A percentile compares a stretch with the other conserved stretches of the same genome.
These are phyloP conservation scores for Allium fistulosum DNA, from an alignment of 106 monocot genomes.

Conservation along the genomic window DNA sequence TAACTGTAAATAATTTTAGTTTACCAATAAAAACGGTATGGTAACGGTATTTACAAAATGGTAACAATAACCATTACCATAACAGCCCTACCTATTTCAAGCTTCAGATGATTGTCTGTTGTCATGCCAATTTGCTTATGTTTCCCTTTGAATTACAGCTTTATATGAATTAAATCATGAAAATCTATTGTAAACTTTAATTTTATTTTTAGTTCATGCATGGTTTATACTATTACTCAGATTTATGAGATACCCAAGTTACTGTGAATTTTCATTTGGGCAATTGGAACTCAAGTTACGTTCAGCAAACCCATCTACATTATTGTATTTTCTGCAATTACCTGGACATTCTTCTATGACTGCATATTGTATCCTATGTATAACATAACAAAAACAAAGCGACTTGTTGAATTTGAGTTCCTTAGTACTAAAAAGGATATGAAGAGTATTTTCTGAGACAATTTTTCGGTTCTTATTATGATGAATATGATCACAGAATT, in stretches of 20 bases:
- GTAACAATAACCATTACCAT: too few species aligned
- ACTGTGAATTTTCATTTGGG: conserved; percentile 90
- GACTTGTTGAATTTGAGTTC: conserved; percentile 10
- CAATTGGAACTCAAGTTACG: conserved; percentile 80
- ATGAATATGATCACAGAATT: conserved; percentile 56
- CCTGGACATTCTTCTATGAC: conserved; percentile 74
- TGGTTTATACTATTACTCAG: conserved; percentile 23
- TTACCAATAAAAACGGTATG: too few species aligned
- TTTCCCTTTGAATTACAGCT: too few species aligned
- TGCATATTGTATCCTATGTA: conserved; percentile 75
- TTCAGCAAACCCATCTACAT: conserved; percentile 74
- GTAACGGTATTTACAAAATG: too few species aligned
- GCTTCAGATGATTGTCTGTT: too few species aligned
- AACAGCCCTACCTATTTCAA: too few species aligned
- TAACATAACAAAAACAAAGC: neutral
- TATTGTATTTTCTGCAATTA: conserved; percentile 41
- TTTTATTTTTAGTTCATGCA: too few species aligned
- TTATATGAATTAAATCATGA: too few species aligned
- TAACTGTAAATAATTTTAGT: too few species aligned
- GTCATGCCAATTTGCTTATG: too few species aligned
- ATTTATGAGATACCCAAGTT: conserved; percentile 82
- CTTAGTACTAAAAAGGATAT: conserved; percentile 54
- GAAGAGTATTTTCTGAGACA: conserved; percentile 92
- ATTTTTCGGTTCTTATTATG: conserved; percentile 74
- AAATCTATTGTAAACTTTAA: too few species aligned